Conservation (phyloP, 2,329 filamentous ascomycete genomes). For the Verticillium klebahnii region DNA sequence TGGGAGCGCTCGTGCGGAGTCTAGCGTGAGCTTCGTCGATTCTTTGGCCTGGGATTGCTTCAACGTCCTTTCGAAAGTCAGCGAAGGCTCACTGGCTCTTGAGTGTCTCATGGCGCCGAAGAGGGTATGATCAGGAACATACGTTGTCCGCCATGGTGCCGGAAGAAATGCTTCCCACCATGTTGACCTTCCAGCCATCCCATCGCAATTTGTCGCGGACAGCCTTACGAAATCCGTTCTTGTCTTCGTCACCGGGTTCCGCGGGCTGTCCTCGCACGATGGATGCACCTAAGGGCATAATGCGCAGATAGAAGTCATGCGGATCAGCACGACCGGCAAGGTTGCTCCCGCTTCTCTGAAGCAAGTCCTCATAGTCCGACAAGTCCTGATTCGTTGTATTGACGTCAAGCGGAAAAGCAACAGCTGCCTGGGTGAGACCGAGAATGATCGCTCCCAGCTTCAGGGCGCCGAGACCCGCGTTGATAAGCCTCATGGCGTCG, state of each 20-base stretch:
- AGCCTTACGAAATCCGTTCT: slow-evolving; percentile 30
- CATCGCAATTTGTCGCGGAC: slow-evolving; percentile 21
- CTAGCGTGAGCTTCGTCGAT: slow-evolving; percentile 31
- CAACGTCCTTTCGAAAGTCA: slow-evolving; percentile 21
- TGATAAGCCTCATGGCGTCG: no score
- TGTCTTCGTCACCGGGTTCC: slow-evolving; percentile 16
- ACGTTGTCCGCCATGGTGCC: slow-evolving; percentile 27
- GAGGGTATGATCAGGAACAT: not conserved
- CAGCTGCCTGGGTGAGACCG: no score
- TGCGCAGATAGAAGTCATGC: not conserved
- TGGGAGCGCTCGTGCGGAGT: slow-evolving; percentile 20
- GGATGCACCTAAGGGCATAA: slow-evolving; percentile 34
- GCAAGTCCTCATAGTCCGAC: not conserved
- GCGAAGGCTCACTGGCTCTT: no score
- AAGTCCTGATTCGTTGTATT: no score
- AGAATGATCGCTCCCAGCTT: no score
- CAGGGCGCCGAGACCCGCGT: no score
- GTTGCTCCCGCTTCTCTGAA: not conserved
- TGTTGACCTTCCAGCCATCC: slow-evolving; percentile 26
- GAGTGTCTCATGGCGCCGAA: no score
- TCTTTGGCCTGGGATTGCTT: slow-evolving; percentile 34
- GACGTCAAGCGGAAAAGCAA: no score
- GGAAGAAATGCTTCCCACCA: slow-evolving; percentile 30
- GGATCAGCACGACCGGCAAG: not conserved
- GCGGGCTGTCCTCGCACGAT: slow-evolving; percentile 27